phyloP scores from a whole-genome alignment of 2,329 filamentous ascomycete species.

The Fusarium drepaniforme region DNA sequence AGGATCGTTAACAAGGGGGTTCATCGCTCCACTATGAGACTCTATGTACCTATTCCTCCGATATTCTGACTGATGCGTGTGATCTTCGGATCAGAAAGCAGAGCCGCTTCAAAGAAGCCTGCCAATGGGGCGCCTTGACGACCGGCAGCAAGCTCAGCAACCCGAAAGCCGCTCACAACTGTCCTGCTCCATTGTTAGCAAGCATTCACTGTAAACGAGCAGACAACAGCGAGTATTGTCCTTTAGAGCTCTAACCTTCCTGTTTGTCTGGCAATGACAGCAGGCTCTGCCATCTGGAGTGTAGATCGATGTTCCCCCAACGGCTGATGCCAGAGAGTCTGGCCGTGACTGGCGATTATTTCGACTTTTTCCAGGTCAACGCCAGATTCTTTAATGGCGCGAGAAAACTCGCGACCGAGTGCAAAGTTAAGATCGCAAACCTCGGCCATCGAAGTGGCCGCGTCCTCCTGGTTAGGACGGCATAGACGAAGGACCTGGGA shows the following conservation, averaged over 20 bases:
- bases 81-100: conserved; percentile 58
- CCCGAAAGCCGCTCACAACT: conserved; percentile 62
- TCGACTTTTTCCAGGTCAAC: conserved; percentile 49
- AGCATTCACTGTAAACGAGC: neutral
- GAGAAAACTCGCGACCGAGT: conserved; percentile 29
- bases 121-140: conserved; percentile 63
- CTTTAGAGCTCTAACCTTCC: neutral
- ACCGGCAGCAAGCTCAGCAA: conserved; percentile 61
- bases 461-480: conserved; percentile 9
- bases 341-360: conserved; percentile 3
- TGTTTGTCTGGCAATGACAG: neutral
- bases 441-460: conserved; percentile 26
- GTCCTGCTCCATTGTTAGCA: neutral
- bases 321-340: conserved; percentile 3
- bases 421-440: conserved; percentile 35
- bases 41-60: neutral
- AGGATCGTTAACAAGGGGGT: neutral
- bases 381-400: conserved; percentile 22
- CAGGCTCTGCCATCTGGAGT: neutral
- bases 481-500: conserved; percentile 24
- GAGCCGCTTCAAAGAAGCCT: conserved; percentile 62
- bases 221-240: too few species aligned
- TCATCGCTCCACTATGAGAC: neutral
- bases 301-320: neutral
- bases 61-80: conserved; percentile 50